Evolutionary conservation across 306 rosid genomes (phyloP).

Genomic region (Prunus armeniaca): DNA sequence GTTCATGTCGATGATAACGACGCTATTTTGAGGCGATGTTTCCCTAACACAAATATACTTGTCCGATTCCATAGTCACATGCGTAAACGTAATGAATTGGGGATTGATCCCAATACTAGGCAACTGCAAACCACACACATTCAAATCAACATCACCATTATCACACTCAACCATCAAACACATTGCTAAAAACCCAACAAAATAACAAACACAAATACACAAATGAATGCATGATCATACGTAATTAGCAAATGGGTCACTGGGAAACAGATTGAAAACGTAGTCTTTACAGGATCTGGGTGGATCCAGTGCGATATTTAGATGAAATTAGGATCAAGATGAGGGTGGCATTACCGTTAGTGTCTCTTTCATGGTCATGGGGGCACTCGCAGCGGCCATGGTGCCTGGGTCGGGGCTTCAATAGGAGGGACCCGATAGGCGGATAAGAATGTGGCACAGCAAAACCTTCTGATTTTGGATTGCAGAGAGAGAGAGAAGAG

Average conservation of each 20-base stretch:
- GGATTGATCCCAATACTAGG: constrained; percentile 68
- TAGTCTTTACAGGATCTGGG: constrained; percentile 15
- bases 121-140: constrained; percentile 36
- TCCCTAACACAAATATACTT: constrained; percentile 79
- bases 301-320: background rate
- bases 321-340: constrained; percentile 13
- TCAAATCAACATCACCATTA: constrained; percentile 2
- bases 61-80: constrained; percentile 88
- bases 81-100: constrained; percentile 72
- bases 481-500: constrained; percentile 18
- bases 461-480: constrained; percentile 12
- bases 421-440: constrained; percentile 15
- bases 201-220: background rate
- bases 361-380: constrained; percentile 63
- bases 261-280: constrained; percentile 17
- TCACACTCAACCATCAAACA: background rate
- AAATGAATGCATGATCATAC: background rate
- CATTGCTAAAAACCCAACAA: background rate
- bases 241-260: constrained; percentile 14
- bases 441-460: constrained; percentile 13
- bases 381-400: constrained; percentile 71
- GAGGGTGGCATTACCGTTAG: constrained; percentile 49
- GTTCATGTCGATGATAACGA: constrained; percentile 69
- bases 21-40: constrained; percentile 69
- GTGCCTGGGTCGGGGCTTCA: constrained; percentile 25